A percentile compares a stretch with the other conserved stretches of the same genome.
Evolutionary conservation across 2,329 filamentous ascomycete genomes (phyloP).

Genomic region (Alternaria postmessia): DNA sequence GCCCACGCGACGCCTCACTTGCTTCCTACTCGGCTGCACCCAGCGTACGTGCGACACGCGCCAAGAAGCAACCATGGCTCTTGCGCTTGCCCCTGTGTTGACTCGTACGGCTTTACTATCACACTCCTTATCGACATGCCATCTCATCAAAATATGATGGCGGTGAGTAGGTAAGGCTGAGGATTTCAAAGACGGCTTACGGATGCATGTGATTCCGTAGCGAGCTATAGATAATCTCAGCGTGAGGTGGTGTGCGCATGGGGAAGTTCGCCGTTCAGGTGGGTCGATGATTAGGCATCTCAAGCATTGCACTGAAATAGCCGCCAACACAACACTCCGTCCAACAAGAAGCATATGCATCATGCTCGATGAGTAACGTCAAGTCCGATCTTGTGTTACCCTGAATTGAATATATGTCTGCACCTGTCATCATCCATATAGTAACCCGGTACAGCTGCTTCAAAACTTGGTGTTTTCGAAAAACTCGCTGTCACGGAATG

Average conservation of each 20-base stretch:
- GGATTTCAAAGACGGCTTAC: neutral
- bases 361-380: neutral
- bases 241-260: slow-evolving; percentile 6
- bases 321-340: slow-evolving; percentile 1
- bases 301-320: slow-evolving; percentile 18
- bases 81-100: slow-evolving; percentile 11
- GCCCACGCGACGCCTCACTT: slow-evolving; percentile 14
- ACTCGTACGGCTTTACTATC: slow-evolving; percentile 13
- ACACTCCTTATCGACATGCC: slow-evolving; percentile 9
- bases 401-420: neutral
- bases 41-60: slow-evolving; percentile 11
- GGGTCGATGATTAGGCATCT: slow-evolving; percentile 14
- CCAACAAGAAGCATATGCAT: neutral
- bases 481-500: too few species aligned
- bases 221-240: neutral
- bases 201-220: neutral
- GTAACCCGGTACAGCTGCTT: too few species aligned
- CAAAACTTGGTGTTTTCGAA: too few species aligned
- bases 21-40: neutral
- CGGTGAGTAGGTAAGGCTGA: slow-evolving; percentile 3
- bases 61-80: slow-evolving; percentile 18
- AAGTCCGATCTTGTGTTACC: neutral
- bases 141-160: neutral
- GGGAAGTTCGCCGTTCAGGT: neutral
- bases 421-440: neutral